phyloP scores from a whole-genome alignment of 192 early-diverging fungal genomes.

The Umbelopsis isabellina region DNA sequence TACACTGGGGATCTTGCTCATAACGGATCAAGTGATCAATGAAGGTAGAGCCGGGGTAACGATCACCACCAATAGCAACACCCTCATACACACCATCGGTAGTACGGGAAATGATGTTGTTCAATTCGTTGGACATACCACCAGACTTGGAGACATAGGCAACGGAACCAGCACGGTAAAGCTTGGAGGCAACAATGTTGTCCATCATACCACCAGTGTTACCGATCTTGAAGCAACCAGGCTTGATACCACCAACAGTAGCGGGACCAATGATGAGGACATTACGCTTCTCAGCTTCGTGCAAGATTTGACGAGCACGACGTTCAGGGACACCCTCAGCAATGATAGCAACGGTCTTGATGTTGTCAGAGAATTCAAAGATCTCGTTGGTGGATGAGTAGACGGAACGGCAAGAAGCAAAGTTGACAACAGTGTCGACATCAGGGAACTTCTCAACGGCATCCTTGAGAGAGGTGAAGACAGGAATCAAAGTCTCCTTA shows the following conservation, averaged over 20 bases:
- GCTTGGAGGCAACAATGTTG: constrained; percentile 97
- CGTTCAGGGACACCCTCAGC: constrained; percentile 99
- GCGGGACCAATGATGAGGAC: constrained; percentile 96
- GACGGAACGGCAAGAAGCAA: constrained; percentile 96
- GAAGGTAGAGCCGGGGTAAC: constrained; percentile 98
- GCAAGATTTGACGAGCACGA: constrained; percentile 89
- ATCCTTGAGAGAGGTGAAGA: constrained; percentile 88
- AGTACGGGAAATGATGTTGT: constrained; percentile 97
- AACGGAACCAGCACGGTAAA: constrained; percentile 95
- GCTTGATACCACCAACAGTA: constrained; percentile 99
- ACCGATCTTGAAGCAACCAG: constrained; percentile 99
- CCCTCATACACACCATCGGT: constrained; percentile 99
- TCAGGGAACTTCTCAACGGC: constrained; percentile 86
- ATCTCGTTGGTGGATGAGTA: constrained; percentile 92
- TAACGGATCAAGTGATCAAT: constrained; percentile 97
- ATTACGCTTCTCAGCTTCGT: constrained; percentile 74
- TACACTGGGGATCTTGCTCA: constrained; percentile 89
- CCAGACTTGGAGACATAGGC: constrained; percentile 99
- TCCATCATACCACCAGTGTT: constrained; percentile 99
- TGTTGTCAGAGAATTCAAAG: constrained; percentile 74
- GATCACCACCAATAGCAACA: constrained; percentile 97
- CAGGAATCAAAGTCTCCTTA: constrained; percentile 93
- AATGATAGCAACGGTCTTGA: constrained; percentile 96
- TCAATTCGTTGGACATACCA: constrained; percentile 99
- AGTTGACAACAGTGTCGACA: constrained; percentile 95